Evolutionary conservation across 257 asterid species (phyloP).

Genomic region (Gentiana macrophylla): DNA sequence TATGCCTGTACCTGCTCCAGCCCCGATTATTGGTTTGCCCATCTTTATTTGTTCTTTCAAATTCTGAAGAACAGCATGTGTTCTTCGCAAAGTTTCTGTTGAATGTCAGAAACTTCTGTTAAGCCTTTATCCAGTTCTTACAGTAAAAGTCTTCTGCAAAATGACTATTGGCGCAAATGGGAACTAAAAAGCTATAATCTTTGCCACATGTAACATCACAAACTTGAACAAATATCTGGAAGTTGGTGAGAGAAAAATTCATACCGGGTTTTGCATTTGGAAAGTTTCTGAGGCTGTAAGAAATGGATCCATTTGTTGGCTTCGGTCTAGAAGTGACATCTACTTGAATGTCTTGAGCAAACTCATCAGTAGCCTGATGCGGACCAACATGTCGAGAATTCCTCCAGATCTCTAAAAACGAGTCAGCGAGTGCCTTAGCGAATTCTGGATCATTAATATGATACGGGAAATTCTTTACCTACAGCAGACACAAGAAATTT

Average conservation of each 20-base stretch:
- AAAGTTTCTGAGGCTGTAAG: conserved; percentile 53
- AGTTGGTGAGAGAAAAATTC: conserved; percentile 2
- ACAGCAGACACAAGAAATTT: conserved; percentile 11
- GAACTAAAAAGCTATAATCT: too few relatives aligned
- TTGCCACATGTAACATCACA: too few relatives aligned
- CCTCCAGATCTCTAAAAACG: conserved; percentile 51
- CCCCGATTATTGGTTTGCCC: conserved; percentile 86
- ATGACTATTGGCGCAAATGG: too few relatives aligned
- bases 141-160: not conserved
- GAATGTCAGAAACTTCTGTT: conserved; percentile 5
- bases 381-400: conserved; percentile 16
- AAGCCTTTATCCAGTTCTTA: not conserved
- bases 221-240: too few relatives aligned
- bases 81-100: conserved; percentile 72
- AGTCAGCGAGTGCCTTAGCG: conserved; percentile 73
- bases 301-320: conserved; percentile 17
- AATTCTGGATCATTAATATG: conserved; percentile 82
- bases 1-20: conserved; percentile 99
- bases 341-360: conserved; percentile 26
- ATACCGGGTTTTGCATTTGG: conserved; percentile 88
- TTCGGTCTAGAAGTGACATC: conserved; percentile 22
- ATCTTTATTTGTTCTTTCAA: conserved; percentile 54
- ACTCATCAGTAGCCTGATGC: conserved; percentile 24
- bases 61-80: conserved; percentile 41
- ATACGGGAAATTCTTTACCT: conserved; percentile 70